phyloP scores from a whole-genome alignment of 768 basidiomycete genomes.

The Rhodotorula toruloides region DNA sequence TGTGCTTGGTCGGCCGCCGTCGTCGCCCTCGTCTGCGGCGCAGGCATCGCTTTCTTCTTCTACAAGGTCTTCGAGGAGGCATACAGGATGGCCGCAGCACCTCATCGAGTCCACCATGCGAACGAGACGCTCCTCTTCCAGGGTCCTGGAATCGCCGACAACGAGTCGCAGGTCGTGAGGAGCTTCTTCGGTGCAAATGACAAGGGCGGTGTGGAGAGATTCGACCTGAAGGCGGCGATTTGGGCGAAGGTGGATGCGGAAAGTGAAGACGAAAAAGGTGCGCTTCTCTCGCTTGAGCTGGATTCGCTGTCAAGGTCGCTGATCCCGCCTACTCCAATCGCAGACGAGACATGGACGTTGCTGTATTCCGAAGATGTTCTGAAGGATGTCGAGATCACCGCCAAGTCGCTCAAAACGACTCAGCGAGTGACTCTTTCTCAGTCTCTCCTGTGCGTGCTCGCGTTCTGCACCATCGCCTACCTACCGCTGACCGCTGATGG shows the following conservation, averaged over 20 bases:
- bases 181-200: background rate
- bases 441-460: background rate
- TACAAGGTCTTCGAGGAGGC: too few species aligned
- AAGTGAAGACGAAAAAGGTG: too few species aligned
- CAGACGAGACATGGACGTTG: background rate
- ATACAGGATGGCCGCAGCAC: too few species aligned
- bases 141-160: too few species aligned
- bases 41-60: too few species aligned
- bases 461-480: background rate
- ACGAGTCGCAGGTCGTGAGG: background rate
- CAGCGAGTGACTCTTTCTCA: background rate
- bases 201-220: background rate
- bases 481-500: background rate
- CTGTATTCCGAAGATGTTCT: background rate
- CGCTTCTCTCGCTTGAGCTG: too few species aligned
- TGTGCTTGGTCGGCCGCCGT: too few species aligned
- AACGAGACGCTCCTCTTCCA: too few species aligned
- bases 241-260: background rate
- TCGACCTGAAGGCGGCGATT: slow-evolving; percentile 3
- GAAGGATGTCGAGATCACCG: background rate
- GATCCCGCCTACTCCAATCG: too few species aligned
- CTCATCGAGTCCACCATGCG: too few species aligned
- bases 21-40: too few species aligned
- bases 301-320: too few species aligned
- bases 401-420: background rate